Evolutionary conservation across 2,329 filamentous ascomycete species (phyloP).

Genomic region (Coniosporium tulheliwenetii): DNA sequence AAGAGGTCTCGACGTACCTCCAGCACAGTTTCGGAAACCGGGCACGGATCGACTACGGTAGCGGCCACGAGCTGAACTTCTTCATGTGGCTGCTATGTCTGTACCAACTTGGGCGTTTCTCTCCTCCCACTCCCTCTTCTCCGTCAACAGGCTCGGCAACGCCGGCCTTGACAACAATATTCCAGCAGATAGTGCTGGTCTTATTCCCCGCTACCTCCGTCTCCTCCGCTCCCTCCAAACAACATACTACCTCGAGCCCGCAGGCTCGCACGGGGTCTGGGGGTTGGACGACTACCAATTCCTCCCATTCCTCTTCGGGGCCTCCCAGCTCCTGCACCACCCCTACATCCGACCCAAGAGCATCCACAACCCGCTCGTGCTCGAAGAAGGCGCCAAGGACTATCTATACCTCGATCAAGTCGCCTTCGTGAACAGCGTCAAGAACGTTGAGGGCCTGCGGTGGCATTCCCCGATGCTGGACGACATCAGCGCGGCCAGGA

Average conservation of each 20-base stretch:
- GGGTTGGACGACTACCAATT: constrained; percentile 38
- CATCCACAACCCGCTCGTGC: constrained; percentile 75
- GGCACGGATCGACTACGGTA: constrained; percentile 85
- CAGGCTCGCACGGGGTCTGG: constrained; percentile 36
- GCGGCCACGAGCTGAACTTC: constrained; percentile 95
- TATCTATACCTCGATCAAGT: constrained; percentile 91
- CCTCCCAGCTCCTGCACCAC: constrained; percentile 49
- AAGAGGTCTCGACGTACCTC: constrained; percentile 68
- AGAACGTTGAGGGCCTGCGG: constrained; percentile 82
- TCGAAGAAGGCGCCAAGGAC: constrained; percentile 73
- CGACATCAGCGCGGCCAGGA: constrained; percentile 82
- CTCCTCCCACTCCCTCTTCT: constrained; percentile 30
- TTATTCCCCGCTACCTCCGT: constrained; percentile 64
- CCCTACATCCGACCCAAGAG: constrained; percentile 31
- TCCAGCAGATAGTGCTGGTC: constrained; percentile 56
- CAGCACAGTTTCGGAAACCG: constrained; percentile 73
- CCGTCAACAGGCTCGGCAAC: no score
- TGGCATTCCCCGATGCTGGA: constrained; percentile 99
- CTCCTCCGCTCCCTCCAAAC: constrained; percentile 81
- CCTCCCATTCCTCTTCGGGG: constrained; percentile 35
- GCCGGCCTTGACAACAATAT: constrained; percentile 17
- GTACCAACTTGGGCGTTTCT: constrained; percentile 57
- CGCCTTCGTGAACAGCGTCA: constrained; percentile 85
- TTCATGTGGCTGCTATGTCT: constrained; percentile 92
- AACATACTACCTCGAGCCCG: constrained; percentile 88